A percentile compares a stretch with the other conserved stretches of the same genome.
Conservation (phyloP, 2,329 filamentous ascomycete species). For the Metarhizium brunneum region DNA sequence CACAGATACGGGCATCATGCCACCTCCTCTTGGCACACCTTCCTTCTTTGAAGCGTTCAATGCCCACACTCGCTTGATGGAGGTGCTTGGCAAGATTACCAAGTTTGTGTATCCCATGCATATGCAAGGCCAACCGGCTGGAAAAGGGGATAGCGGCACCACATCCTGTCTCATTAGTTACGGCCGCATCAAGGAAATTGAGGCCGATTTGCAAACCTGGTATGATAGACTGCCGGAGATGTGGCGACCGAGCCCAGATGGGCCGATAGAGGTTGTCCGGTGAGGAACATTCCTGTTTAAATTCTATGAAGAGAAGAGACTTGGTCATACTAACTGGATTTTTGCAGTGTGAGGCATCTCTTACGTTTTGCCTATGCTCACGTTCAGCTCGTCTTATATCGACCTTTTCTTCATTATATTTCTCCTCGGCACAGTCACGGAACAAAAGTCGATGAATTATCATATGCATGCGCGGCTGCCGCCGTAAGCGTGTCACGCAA, state of each 20-base stretch:
- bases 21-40: slow-evolving; percentile 44
- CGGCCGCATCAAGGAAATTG: slow-evolving; percentile 53
- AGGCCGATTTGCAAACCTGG: slow-evolving; percentile 54
- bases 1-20: slow-evolving; percentile 45
- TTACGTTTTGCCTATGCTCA: slow-evolving; percentile 74
- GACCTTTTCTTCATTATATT: slow-evolving; percentile 77
- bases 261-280: slow-evolving; percentile 65
- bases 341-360: slow-evolving; percentile 57
- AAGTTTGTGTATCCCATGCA: slow-evolving; percentile 59
- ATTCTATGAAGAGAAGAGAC: background rate
- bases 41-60: slow-evolving; percentile 58
- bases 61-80: slow-evolving; percentile 54
- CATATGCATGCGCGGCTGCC: slow-evolving; percentile 62
- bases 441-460: slow-evolving; percentile 60
- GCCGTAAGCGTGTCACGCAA: slow-evolving; percentile 57
- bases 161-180: slow-evolving; percentile 55
- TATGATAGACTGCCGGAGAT: slow-evolving; percentile 60
- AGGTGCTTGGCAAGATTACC: slow-evolving; percentile 54
- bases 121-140: slow-evolving; percentile 36
- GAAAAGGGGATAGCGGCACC: slow-evolving; percentile 32
- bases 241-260: slow-evolving; percentile 72
- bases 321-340: background rate
- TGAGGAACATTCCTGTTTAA: slow-evolving; percentile 30
- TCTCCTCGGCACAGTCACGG: slow-evolving; percentile 51
- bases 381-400: slow-evolving; percentile 73